Base-by-base conservation (phyloP, 495 filamentous ascomycete genomes). In the Monascus purpureus region DNA sequence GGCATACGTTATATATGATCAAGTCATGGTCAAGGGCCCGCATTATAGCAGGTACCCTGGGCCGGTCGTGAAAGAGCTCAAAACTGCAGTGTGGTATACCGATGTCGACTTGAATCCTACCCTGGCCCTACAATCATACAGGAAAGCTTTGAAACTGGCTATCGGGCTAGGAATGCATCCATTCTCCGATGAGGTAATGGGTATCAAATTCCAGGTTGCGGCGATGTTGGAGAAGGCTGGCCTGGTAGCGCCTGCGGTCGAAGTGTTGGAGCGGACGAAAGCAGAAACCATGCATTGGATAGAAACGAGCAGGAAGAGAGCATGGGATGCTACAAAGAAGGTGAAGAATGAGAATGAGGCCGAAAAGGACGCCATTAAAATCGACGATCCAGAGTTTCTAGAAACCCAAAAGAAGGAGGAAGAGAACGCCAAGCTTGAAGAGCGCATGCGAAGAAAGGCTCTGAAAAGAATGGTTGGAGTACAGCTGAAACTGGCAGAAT, bases 121-220 rank as follows among this genome's bases (percentile, higher is more conserved):
- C 29, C 63, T 73, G 29, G 86, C 90, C 2, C 55, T 92, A 24
- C 77, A 80, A 33, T 79, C 84, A 53, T 96, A 93, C 52, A 72
- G 71, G 37, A 63, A 75, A 29, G 90, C 88, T 2, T 52, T 96
- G 25, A 57, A 67, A 37, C 62, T 74, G 11, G 82, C 81, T 22
- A 52, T 69, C 13, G 73, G 87, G 45, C 41, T 77, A 25, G 70
- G 72, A 0, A 74, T 99, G 59, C 82, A 95, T 50, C 80, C 80
- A 2, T 90, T 83, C 43, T 82, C 78, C 2, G 80, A 93, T 37
- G 90, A 94, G 45, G 72, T 95, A 9, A 60, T 94, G 29, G 90
- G 90, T 1, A 70, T 99, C 13, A 90, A 82, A 57, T 71, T 94
- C 18, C 75, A 83, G 53, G 52, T 93, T 3, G 76, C 82, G 2